Evolutionary conservation across 1,284 basidiomycete species (phyloP).

Genomic region (Ustilago trichophora): DNA sequence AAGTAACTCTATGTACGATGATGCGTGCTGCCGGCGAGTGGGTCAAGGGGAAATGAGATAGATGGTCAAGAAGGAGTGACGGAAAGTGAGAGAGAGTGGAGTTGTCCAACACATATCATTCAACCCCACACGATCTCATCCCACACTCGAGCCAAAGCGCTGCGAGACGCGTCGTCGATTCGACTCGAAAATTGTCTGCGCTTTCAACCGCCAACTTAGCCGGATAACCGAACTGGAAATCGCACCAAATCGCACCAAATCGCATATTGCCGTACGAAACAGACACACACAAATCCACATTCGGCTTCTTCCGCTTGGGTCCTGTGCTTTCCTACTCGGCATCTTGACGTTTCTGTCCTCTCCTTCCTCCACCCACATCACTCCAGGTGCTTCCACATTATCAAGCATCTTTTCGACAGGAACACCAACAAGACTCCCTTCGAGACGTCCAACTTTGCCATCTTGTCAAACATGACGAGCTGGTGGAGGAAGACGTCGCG

Average conservation of each 20-base stretch:
- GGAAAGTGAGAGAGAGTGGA: neutral
- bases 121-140: constrained; percentile 25
- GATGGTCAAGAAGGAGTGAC: neutral
- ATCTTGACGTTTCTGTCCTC: too few species aligned
- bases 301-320: neutral
- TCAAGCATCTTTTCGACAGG: too few species aligned
- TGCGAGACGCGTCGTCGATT: constrained; percentile 18
- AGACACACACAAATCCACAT: neutral
- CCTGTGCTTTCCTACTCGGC: neutral
- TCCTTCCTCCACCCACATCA: neutral
- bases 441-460: neutral
- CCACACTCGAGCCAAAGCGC: too few species aligned
- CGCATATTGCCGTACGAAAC: constrained; percentile 28
- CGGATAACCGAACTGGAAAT: constrained; percentile 13
- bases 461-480: constrained; percentile 33
- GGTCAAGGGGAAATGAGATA: neutral
- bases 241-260: too few species aligned
- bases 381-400: too few species aligned
- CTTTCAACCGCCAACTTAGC: constrained; percentile 9
- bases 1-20: neutral
- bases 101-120: neutral
- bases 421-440: too few species aligned
- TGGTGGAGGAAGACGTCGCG: constrained; percentile 42
- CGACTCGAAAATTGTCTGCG: neutral
- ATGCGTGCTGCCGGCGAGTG: neutral